Evolutionary conservation across 805 yeast genomes (phyloP).

Genomic region (Yamadazyma ubonensis): DNA sequence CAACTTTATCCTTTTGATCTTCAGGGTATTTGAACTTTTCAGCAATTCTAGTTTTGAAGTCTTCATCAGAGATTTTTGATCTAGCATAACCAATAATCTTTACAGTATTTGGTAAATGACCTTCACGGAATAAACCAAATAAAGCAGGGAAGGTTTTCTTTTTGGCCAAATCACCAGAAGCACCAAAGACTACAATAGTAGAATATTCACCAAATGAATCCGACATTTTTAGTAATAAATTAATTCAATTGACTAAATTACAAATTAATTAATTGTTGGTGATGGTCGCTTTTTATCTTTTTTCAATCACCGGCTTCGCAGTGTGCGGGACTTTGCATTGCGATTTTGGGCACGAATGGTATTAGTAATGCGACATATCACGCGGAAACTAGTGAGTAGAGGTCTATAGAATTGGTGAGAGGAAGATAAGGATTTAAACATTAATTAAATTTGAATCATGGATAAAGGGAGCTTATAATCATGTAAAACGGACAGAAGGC

Average conservation of each 20-base stretch:
- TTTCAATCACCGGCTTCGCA: constrained; percentile 9
- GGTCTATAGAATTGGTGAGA: too few species aligned
- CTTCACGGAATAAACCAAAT: constrained; percentile 65
- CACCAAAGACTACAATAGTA: constrained; percentile 83
- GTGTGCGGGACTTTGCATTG: constrained; percentile 1
- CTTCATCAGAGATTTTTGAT: constrained; percentile 65
- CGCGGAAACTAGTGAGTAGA: constrained; percentile 1
- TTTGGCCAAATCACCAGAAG: constrained; percentile 92
- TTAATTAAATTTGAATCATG: too few species aligned
- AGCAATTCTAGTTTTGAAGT: constrained; percentile 64
- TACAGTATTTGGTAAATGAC: constrained; percentile 66
- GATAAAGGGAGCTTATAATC: too few species aligned
- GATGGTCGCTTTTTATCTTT: constrained; percentile 5
- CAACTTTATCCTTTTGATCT: constrained; percentile 41
- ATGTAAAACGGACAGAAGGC: too few species aligned
- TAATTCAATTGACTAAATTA: background rate
- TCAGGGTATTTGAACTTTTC: constrained; percentile 60
- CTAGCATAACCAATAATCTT: constrained; percentile 92
- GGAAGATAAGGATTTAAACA: too few species aligned
- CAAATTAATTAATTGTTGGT: constrained; percentile 1
- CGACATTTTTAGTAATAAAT: constrained; percentile 13
- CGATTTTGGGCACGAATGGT: constrained; percentile 1
- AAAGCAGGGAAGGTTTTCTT: constrained; percentile 92
- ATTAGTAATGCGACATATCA: background rate
- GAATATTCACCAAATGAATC: constrained; percentile 61